Base-by-base conservation (phyloP, 352 stramenopile species). In the Phytophthora pinifolia region DNA sequence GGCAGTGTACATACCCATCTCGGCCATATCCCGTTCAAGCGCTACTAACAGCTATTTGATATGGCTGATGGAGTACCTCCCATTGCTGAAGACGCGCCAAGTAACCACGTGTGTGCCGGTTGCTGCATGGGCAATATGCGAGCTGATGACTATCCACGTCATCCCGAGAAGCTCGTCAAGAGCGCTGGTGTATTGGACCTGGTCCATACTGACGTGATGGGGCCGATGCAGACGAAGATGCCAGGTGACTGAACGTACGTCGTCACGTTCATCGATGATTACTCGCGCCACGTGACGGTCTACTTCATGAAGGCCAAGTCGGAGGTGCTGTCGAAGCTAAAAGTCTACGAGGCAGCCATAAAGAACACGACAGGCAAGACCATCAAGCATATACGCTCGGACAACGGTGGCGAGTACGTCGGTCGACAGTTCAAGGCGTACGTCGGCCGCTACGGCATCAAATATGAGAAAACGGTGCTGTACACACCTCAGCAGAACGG, bases 231-330 rank as follows among this genome's bases (percentile, higher is more conserved):
- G n/a, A 38, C 49, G 4, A 47, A 47, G 29, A 62, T 44, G 20
- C 38, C 39, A 14, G 55, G 54, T 30, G 48, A 3, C 20, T 25
- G 20, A 4, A 25, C 20, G 2, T 25, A 4, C 20, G 49, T 1
- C 27, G 31, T 62, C 3, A 46, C 50, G 6, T 65, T 62, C 46
- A 52, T 72, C 33, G 62, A 71, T 12, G 57, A 67, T 17, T 59
- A 47, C 33, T 60, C 56, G 13, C 25, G 56, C 20, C 49, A 54
- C 41, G 48, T 67, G 27, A 43, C 25, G 3, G 44, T 53, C 17
- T 60, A 62, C 12, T 63, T 62, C 22, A 32, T 68, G 35, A 62
- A 56, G 27, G 15, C 44, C 7, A 72, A 68, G 32, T 59, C 46
- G 1, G 54, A 65, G 17, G 46, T 64, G 20, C 33, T 58, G 14